phyloP scores from a whole-genome alignment of 495 filamentous ascomycete species.

The Penicillium cataractarum region DNA sequence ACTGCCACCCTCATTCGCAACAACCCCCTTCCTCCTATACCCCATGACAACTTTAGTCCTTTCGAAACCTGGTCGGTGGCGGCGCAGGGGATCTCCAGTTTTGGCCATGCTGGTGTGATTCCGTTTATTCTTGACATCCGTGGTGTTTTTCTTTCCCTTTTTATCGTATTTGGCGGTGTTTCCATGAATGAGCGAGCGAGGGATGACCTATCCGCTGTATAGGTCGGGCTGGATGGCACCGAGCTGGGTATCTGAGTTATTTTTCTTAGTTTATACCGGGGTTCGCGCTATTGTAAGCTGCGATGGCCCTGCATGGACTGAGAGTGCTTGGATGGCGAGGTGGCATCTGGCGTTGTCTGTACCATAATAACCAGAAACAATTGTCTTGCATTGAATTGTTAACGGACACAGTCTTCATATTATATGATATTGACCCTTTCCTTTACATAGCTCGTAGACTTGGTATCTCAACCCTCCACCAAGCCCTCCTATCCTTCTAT shows the following conservation, averaged over 20 bases:
- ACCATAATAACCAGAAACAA: conserved; percentile 25
- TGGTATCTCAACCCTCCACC: not conserved
- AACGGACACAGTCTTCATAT: not conserved
- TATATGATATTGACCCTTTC: not conserved
- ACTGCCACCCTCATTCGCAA: conserved; percentile 12
- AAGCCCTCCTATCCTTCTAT: not conserved
- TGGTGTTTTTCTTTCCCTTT: conserved; percentile 29
- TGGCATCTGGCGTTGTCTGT: conserved; percentile 21
- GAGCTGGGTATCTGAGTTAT: not conserved
- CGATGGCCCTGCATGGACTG: conserved; percentile 5
- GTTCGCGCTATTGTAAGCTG: conserved; percentile 9
- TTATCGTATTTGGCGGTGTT: conserved; percentile 21
- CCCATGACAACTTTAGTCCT: conserved; percentile 29
- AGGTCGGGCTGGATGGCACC: conserved; percentile 29
- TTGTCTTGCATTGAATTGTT: conserved; percentile 23
- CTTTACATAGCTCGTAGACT: not conserved
- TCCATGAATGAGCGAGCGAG: conserved; percentile 22
- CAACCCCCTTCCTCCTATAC: conserved; percentile 34
- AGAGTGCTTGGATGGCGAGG: not conserved
- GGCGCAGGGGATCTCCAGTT: conserved; percentile 19
- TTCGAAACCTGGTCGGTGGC: conserved; percentile 15
- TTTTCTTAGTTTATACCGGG: not conserved
- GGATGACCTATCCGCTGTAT: conserved; percentile 47
- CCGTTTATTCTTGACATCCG: conserved; percentile 30
- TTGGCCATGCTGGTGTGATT: conserved; percentile 26